Evolutionary conservation across 2,329 filamentous ascomycete species (phyloP).

Genomic region (Fusarium subglutinans): DNA sequence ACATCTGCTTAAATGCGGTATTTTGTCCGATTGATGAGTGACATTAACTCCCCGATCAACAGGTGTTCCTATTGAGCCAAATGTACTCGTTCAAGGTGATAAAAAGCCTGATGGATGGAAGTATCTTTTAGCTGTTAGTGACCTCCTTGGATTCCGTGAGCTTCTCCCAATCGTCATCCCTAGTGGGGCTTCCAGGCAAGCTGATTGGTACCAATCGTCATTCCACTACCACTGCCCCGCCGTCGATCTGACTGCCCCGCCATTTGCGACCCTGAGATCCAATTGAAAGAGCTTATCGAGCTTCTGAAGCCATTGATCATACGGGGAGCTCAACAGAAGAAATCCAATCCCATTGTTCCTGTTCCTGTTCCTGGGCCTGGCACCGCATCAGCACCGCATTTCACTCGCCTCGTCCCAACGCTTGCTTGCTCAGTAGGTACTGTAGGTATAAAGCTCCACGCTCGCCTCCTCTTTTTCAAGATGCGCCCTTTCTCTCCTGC

Average conservation of each 20-base stretch:
- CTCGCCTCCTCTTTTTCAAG: slow-evolving; percentile 18
- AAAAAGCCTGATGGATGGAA: background rate
- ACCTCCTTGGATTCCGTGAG: slow-evolving; percentile 28
- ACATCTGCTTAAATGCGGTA: background rate
- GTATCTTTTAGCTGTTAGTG: slow-evolving; percentile 13
- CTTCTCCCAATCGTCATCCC: slow-evolving; percentile 42
- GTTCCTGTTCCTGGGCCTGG: slow-evolving; percentile 2
- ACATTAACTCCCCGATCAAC: background rate
- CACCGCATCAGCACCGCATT: slow-evolving; percentile 24
- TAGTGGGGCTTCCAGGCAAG: slow-evolving; percentile 28
- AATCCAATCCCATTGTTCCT: slow-evolving; percentile 22
- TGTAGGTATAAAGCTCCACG: slow-evolving; percentile 33
- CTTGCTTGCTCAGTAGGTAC: slow-evolving; percentile 3
- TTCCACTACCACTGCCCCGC: slow-evolving; percentile 38
- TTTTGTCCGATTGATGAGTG: background rate
- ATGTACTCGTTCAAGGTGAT: background rate
- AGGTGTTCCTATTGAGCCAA: slow-evolving; percentile 2
- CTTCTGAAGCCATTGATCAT: slow-evolving; percentile 35
- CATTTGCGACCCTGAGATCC: slow-evolving; percentile 32
- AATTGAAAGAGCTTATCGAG: slow-evolving; percentile 34
- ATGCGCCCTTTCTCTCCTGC: slow-evolving; percentile 36
- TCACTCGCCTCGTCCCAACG: background rate
- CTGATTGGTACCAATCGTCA: slow-evolving; percentile 42
- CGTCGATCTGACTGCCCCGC: slow-evolving; percentile 44
- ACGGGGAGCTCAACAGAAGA: slow-evolving; percentile 34